Conservation (phyloP, 768 basidiomycete genomes). For the Strobilomyces confusus region DNA sequence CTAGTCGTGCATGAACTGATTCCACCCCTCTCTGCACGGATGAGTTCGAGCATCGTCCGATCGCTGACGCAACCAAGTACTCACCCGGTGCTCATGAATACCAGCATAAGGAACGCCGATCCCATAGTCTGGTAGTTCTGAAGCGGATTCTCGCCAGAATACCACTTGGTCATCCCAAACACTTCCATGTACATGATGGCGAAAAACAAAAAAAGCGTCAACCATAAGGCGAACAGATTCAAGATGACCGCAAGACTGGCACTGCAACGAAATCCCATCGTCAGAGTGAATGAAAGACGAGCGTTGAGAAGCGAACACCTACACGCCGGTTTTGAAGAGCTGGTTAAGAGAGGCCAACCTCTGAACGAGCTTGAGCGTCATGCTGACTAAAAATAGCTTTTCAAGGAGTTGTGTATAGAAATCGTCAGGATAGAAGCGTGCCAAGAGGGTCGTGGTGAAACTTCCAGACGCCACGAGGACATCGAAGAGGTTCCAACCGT, state of each 20-base stretch:
- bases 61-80: slow-evolving; percentile 20
- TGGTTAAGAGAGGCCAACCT: slow-evolving; percentile 85
- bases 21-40: slow-evolving; percentile 77
- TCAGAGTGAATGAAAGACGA: not conserved
- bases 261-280: slow-evolving; percentile 34
- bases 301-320: slow-evolving; percentile 31
- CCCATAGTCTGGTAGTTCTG: slow-evolving; percentile 80
- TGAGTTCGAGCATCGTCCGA: slow-evolving; percentile 1
- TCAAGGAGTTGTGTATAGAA: slow-evolving; percentile 65
- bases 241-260: slow-evolving; percentile 84
- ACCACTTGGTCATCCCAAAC: slow-evolving; percentile 88
- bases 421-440: slow-evolving; percentile 49
- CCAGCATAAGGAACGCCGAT: slow-evolving; percentile 80
- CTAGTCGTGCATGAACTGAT: slow-evolving; percentile 97
- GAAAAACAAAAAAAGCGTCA: slow-evolving; percentile 88
- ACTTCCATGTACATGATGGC: slow-evolving; percentile 86
- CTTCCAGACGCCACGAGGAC: slow-evolving; percentile 75
- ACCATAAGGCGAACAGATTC: slow-evolving; percentile 83
- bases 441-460: slow-evolving; percentile 75
- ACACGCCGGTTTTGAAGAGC: slow-evolving; percentile 95
- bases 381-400: slow-evolving; percentile 89
- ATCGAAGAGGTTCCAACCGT: slow-evolving; percentile 95
- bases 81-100: slow-evolving; percentile 91
- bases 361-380: slow-evolving; percentile 93
- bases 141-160: slow-evolving; percentile 46